These are phyloP conservation scores for Furcasterigmium furcatum DNA, from an alignment of 2,329 filamentous ascomycete species.

Conservation along the genomic window DNA sequence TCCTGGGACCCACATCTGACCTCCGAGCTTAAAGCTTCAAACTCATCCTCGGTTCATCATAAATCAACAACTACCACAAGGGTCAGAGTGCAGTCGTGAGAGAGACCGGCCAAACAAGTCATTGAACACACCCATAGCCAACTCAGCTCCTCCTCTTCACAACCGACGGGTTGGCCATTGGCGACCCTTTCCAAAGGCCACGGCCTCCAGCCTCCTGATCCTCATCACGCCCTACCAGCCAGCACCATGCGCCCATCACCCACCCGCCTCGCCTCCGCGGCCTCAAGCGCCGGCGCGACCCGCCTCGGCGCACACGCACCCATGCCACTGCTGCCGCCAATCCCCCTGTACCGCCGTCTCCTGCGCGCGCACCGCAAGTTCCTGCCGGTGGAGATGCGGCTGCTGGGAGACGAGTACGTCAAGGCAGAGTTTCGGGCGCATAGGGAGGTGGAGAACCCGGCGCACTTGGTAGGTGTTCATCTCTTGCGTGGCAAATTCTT, in stretches of 20 bases:
- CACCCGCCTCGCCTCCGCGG: slow-evolving; percentile 31
- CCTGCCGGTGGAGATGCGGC: slow-evolving; percentile 68
- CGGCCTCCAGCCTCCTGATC: no score
- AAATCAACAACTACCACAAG: no score
- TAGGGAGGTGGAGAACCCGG: slow-evolving; percentile 79
- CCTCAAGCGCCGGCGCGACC: slow-evolving; percentile 16
- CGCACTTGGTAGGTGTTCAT: slow-evolving; percentile 69
- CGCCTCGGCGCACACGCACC: slow-evolving; percentile 31
- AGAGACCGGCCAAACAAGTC: no score
- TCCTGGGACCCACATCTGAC: no score
- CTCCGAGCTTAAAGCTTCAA: no score
- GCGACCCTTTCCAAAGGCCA: no score
- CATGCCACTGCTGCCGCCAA: slow-evolving; percentile 77
- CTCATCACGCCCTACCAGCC: not conserved
- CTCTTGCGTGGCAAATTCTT: no score
- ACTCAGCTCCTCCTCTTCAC: no score
- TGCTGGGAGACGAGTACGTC: slow-evolving; percentile 89
- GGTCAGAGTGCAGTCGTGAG: no score
- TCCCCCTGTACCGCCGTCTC: slow-evolving; percentile 84
- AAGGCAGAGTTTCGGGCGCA: slow-evolving; percentile 91
- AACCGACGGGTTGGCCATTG: no score
- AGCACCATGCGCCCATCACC: slow-evolving; percentile 22
- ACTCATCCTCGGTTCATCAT: no score
- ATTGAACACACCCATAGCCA: no score
- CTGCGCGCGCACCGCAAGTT: slow-evolving; percentile 82